Percentiles rank a stretch among this genome's conserved stretches.
Evolutionary conservation across 345 rosid genomes (phyloP).

Genomic region (Linum lewisii): DNA sequence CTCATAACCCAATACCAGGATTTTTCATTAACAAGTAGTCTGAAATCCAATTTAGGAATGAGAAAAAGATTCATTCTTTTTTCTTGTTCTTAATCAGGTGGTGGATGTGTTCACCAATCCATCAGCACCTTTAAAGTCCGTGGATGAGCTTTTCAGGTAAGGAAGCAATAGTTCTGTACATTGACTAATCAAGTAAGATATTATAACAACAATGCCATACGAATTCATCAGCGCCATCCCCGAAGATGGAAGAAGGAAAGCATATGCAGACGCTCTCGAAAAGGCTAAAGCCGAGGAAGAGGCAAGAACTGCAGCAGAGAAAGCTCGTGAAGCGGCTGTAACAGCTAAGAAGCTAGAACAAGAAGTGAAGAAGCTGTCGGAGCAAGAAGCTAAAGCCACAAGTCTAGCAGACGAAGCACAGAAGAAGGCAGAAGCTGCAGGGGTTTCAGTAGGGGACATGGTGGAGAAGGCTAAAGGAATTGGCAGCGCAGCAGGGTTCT

Average conservation of each 20-base stretch:
- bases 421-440: slow-evolving; percentile 52
- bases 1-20: background rate
- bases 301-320: slow-evolving; percentile 45
- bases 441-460: slow-evolving; percentile 35
- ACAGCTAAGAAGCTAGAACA: slow-evolving; percentile 43
- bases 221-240: slow-evolving; percentile 48
- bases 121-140: slow-evolving; percentile 52
- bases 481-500: slow-evolving; percentile 35
- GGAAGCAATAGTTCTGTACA: background rate
- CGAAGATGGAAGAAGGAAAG: slow-evolving; percentile 79
- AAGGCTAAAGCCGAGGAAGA: slow-evolving; percentile 61
- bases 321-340: slow-evolving; percentile 46
- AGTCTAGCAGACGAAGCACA: slow-evolving; percentile 53
- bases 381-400: slow-evolving; percentile 43
- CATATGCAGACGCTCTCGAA: slow-evolving; percentile 53
- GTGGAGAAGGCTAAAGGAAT: slow-evolving; percentile 59
- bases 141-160: slow-evolving; percentile 82
- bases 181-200: slow-evolving; percentile 1
- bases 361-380: slow-evolving; percentile 44
- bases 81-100: slow-evolving; percentile 36
- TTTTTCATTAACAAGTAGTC: too few relatives aligned
- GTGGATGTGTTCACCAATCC: slow-evolving; percentile 74
- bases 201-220: background rate
- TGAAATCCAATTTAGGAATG: background rate
- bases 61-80: background rate